Conservation (phyloP, 257 asterid species). For the Solanum habrochaites region DNA sequence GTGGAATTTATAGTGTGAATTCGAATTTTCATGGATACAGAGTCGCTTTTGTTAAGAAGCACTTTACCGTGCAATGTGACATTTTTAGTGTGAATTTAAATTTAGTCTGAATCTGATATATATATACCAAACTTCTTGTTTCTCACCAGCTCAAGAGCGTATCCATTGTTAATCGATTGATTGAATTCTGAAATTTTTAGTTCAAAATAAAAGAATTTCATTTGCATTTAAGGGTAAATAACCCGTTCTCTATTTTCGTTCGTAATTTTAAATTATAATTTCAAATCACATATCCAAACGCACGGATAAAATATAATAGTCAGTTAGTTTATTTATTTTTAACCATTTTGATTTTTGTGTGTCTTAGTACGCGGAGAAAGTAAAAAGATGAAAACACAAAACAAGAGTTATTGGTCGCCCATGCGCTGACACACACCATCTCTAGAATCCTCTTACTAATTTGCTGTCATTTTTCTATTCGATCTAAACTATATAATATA, state of each 20-base stretch:
- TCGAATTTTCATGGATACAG: too few relatives aligned
- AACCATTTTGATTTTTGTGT: neutral
- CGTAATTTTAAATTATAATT: too few relatives aligned
- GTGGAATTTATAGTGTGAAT: too few relatives aligned
- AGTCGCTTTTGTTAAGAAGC: fast-evolving
- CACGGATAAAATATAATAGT: fast-evolving
- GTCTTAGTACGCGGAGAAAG: neutral
- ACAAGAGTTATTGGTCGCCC: neutral
- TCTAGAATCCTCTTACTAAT: neutral
- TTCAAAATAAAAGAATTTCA: neutral
- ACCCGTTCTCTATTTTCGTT: too few relatives aligned
- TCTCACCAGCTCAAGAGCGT: too few relatives aligned
- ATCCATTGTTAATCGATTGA: too few relatives aligned
- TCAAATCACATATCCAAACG: neutral
- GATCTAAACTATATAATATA: neutral
- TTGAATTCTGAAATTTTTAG: too few relatives aligned
- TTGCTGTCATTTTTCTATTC: neutral
- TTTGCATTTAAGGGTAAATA: neutral
- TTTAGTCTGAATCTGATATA: too few relatives aligned
- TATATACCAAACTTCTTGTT: too few relatives aligned
- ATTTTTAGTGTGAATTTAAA: too few relatives aligned
- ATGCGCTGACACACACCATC: neutral
- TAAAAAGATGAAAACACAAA: neutral
- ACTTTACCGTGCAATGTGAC: too few relatives aligned
- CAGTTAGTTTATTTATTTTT: neutral